Evolutionary conservation across 2,329 filamentous ascomycete species (phyloP).

Genomic region (Trichophaea hybrida): DNA sequence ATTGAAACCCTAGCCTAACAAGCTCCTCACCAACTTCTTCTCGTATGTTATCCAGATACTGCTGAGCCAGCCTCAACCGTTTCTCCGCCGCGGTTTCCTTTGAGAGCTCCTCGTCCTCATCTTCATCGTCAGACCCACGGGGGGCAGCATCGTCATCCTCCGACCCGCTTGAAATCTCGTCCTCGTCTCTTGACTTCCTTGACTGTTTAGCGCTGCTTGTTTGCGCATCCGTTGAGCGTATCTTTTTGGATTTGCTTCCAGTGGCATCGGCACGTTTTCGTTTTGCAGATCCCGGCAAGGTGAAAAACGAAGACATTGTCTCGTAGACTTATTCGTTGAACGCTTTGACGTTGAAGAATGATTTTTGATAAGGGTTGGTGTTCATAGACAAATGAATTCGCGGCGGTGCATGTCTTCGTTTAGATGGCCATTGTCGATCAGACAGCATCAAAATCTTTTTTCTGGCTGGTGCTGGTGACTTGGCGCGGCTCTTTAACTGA

Average conservation of each 20-base stretch:
- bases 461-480: not conserved
- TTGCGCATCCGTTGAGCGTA: slow-evolving; percentile 28
- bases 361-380: not conserved
- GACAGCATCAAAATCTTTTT: slow-evolving; percentile 2
- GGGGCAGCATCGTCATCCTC: slow-evolving; percentile 47
- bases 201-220: slow-evolving; percentile 29
- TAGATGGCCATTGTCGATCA: not conserved
- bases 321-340: not conserved
- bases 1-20: slow-evolving; percentile 39
- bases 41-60: slow-evolving; percentile 81
- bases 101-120: slow-evolving; percentile 48
- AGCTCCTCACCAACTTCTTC: slow-evolving; percentile 39
- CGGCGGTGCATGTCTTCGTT: not conserved
- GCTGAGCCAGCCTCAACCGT: slow-evolving; percentile 72
- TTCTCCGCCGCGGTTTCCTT: slow-evolving; percentile 82
- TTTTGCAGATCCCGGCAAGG: slow-evolving; percentile 73
- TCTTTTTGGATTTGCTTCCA: slow-evolving; percentile 34
- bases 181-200: slow-evolving; percentile 39
- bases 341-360: not conserved
- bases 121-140: slow-evolving; percentile 33
- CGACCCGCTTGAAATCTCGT: slow-evolving; percentile 74
- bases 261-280: slow-evolving; percentile 52
- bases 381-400: not conserved
- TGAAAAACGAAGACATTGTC: slow-evolving; percentile 90
- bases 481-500: not conserved